Evolutionary conservation across 371 early-diverging fungal species (phyloP).

Genomic region (Scutellospora calospora): DNA sequence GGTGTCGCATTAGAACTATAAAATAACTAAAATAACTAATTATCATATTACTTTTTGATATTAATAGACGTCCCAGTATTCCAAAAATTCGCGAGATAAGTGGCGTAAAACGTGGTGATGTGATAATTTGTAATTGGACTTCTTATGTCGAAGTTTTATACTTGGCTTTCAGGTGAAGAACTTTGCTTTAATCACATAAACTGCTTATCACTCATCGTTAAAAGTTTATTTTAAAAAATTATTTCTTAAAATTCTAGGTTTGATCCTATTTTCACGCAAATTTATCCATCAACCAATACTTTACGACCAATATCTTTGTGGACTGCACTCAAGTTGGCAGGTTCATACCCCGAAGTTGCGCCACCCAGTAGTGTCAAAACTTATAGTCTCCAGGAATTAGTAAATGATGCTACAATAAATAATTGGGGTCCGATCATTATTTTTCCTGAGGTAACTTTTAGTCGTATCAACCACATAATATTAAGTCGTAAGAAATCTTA

Average conservation of each 20-base stretch:
- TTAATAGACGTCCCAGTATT: not conserved
- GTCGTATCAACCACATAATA: constrained; percentile 10
- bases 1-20: not conserved
- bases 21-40: not conserved
- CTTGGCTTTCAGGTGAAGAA: constrained; percentile 66
- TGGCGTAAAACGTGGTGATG: constrained; percentile 64
- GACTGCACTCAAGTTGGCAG: constrained; percentile 65
- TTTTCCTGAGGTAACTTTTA: constrained; percentile 74
- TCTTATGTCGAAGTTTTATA: constrained; percentile 88
- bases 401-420: constrained; percentile 57
- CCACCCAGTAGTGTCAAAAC: constrained; percentile 52
- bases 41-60: not conserved
- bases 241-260: constrained; percentile 53
- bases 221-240: constrained; percentile 43
- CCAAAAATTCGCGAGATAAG: not conserved
- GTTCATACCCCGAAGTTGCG: constrained; percentile 56
- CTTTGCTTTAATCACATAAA: not conserved
- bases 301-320: constrained; percentile 63
- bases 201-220: not conserved
- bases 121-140: constrained; percentile 84
- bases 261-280: constrained; percentile 78
- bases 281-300: constrained; percentile 59
- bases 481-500: not conserved
- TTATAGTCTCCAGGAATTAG: constrained; percentile 59
- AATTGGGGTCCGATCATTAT: constrained; percentile 76